A percentile compares a stretch with the other conserved stretches of the same genome.
These are phyloP conservation scores for Mucor mucedo DNA, from an alignment of 371 early-diverging fungal genomes.

Conservation along the genomic window DNA sequence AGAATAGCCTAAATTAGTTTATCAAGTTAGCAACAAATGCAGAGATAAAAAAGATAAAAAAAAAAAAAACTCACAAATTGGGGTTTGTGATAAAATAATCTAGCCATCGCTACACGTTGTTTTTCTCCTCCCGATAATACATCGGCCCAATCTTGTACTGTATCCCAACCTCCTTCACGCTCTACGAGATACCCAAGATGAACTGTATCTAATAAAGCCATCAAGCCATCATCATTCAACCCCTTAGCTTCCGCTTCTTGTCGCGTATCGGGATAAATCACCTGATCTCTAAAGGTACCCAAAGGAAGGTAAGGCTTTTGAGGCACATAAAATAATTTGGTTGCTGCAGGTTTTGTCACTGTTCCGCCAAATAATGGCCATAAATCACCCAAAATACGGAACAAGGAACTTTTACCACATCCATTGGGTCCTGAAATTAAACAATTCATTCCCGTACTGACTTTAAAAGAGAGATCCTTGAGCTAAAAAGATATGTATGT, in stretches of 20 bases:
- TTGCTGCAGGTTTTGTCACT: conserved; percentile 79
- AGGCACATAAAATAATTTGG: conserved; percentile 91
- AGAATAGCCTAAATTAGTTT: conserved; percentile 66
- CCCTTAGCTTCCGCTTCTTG: conserved; percentile 59
- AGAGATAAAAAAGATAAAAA: background rate
- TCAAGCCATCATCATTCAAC: conserved; percentile 64
- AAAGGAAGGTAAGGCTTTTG: conserved; percentile 93
- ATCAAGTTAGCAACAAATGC: background rate
- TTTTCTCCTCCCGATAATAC: conserved; percentile 85
- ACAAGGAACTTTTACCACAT: conserved; percentile 88
- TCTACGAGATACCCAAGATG: conserved; percentile 75
- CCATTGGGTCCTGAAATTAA: conserved; percentile 94
- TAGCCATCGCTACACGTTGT: conserved; percentile 85
- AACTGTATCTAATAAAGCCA: conserved; percentile 71
- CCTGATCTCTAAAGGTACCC: conserved; percentile 92
- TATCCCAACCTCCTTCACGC: conserved; percentile 86
- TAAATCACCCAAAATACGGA: conserved; percentile 92
- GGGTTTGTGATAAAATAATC: conserved; percentile 85
- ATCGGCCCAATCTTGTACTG: conserved; percentile 86
- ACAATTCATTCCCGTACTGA: conserved; percentile 83
- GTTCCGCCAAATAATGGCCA: conserved; percentile 89
- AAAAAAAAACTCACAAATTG: conserved; percentile 63
- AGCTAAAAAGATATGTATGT: conserved; percentile 22
- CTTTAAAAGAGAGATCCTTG: conserved; percentile 81
- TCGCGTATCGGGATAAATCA: conserved; percentile 79